Percentiles rank a stretch among this genome's conserved stretches.
Evolutionary conservation across 2,329 filamentous ascomycete species (phyloP).

Genomic region (Aspergillus bombycis): DNA sequence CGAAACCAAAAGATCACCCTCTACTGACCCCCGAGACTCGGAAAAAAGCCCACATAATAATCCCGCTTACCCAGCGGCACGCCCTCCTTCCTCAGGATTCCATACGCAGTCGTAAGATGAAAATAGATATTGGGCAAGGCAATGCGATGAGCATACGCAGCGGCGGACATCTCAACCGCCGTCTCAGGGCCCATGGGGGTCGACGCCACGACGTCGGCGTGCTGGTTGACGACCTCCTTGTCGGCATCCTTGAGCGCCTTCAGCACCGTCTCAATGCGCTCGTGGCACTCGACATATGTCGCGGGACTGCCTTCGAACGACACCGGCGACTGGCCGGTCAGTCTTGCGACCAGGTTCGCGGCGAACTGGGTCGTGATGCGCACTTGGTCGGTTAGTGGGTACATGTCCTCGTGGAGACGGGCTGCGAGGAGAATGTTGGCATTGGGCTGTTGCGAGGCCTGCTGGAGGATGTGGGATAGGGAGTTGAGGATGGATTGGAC

Average conservation of each 20-base stretch:
- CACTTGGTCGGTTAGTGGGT: constrained; percentile 28
- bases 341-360: constrained; percentile 27
- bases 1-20: too few relatives aligned
- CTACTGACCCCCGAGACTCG: too few relatives aligned
- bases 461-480: constrained; percentile 32
- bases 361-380: constrained; percentile 30
- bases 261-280: constrained; percentile 29
- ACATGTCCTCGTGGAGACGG: constrained; percentile 27
- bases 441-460: constrained; percentile 25
- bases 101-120: constrained; percentile 24
- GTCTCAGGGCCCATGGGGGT: constrained; percentile 18
- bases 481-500: constrained; percentile 26
- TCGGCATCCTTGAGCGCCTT: constrained; percentile 23
- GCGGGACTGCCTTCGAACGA: constrained; percentile 21
- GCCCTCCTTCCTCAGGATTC: background rate
- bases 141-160: constrained; percentile 21
- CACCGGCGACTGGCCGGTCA: constrained; percentile 28
- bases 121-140: constrained; percentile 29
- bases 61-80: background rate
- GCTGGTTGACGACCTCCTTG: constrained; percentile 31
- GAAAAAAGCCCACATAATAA: background rate
- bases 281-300: constrained; percentile 26
- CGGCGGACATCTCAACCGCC: constrained; percentile 12
- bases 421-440: constrained; percentile 20
- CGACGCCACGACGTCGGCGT: constrained; percentile 16